Base-by-base conservation (phyloP, 2,329 filamentous ascomycete genomes). In the Boeremia exigua region DNA sequence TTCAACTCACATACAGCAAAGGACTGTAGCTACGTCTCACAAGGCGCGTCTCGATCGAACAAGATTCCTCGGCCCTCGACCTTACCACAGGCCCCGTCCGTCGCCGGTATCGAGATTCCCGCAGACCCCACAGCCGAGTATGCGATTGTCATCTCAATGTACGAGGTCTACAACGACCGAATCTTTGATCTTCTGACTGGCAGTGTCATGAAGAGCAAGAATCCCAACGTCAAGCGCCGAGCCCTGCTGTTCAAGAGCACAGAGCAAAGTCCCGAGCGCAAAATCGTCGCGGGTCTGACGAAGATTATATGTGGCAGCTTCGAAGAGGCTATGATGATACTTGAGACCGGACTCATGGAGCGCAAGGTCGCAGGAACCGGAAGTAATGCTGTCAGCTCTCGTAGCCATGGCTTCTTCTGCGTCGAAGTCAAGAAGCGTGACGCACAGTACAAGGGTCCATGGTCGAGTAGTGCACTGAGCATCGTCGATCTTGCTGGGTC, bases 141-240 rank as follows among this genome's bases (percentile, higher is more conserved):
- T 66, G 89, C 90, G 4, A 87, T 99, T 49, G 80, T 99, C 10
- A 83, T 99, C 19, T 96, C 92, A 49, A 99, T 99, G 93, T 98
- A 98, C 76, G 95, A 99, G 75, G 94, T 99, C 1, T 97, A 99
- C 80, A 99, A 99, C 71, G 94, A 99, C 77, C 88, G 93, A 32
- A 98, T 99, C 63, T 98, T 96, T 73, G 95, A 99, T 69, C 86
- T 99, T 0, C 81, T 99, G 1, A 90, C 89, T 0, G 81, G 82
- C 0, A 83, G 85, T 2, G 77, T 81, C 19, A 84, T 84, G 59
- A 83, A 83, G 32, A 81, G 82, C 5, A 88, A 79, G 59, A 70
- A 74, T 44, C 75, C 77, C 27, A 78, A 76, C 27, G 75, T 80
- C n/a, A 80, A 81, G 59, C 87, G 95, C n/a, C 86, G 93, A 27